These are phyloP conservation scores for Aspergillus brunneoviolaceus DNA, from an alignment of 2,329 filamentous ascomycete species.

Conservation along the genomic window DNA sequence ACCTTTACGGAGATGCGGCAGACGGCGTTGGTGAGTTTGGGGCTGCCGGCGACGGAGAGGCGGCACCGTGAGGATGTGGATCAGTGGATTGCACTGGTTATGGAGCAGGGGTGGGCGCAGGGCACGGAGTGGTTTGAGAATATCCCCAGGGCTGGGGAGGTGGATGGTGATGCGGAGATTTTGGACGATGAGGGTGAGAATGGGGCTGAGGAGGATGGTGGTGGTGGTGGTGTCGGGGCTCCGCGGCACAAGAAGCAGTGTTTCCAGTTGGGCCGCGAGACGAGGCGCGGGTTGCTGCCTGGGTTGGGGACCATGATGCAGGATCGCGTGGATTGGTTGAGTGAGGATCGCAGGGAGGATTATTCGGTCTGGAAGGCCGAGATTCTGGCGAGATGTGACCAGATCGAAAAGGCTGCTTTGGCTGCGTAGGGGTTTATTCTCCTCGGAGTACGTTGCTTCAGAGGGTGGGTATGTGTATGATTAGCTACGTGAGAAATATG, in stretches of 20 bases:
- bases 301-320: conserved; percentile 54
- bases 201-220: conserved; percentile 33
- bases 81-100: conserved; percentile 59
- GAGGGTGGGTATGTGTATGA: too few species aligned
- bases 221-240: conserved; percentile 20
- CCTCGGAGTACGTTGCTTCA: too few species aligned
- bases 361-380: conserved; percentile 46
- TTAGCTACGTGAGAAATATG: background rate
- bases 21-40: conserved; percentile 37
- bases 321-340: conserved; percentile 48
- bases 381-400: conserved; percentile 40
- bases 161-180: conserved; percentile 35
- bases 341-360: conserved; percentile 44
- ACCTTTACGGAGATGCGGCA: conserved; percentile 43
- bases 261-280: conserved; percentile 13
- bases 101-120: conserved; percentile 51
- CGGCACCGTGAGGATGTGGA: conserved; percentile 56
- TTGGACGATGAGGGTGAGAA: conserved; percentile 25
- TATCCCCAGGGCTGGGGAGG: conserved; percentile 41
- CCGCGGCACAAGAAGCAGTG: conserved; percentile 27
- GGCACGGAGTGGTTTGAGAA: conserved; percentile 68
- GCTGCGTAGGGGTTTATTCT: background rate
- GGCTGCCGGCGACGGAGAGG: conserved; percentile 44
- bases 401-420: conserved; percentile 24
- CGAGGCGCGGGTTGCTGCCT: conserved; percentile 42